phyloP scores from a whole-genome alignment of 2,329 filamentous ascomycete species.

The Neoarthrinium moseri region DNA sequence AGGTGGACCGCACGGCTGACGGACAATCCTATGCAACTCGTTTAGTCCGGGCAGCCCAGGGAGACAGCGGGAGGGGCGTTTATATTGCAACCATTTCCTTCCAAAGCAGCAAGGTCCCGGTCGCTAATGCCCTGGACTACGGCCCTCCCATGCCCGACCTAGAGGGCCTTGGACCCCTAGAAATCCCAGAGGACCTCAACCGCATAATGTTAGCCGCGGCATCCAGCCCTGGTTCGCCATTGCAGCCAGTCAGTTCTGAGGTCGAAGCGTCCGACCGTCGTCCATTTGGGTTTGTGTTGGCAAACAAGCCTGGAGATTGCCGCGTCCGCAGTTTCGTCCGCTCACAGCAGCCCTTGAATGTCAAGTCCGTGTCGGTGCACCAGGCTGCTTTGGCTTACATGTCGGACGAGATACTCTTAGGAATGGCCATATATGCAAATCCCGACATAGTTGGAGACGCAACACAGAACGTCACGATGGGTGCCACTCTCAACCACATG shows the following conservation, averaged over 20 bases:
- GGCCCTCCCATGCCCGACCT: neutral
- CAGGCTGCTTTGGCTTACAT: conserved; percentile 14
- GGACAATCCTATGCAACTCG: conserved; percentile 14
- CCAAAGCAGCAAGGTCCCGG: conserved; percentile 5
- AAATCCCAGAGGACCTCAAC: conserved; percentile 1
- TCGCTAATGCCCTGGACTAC: neutral
- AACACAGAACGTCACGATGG: conserved; percentile 11
- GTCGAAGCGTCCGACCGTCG: conserved; percentile 6
- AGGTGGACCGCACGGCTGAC: conserved; percentile 11
- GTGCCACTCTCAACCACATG: conserved; percentile 14
- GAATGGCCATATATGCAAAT: conserved; percentile 8
- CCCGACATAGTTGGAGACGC: conserved; percentile 2
- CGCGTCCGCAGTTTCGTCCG: neutral
- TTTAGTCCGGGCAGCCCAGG: conserved; percentile 9
- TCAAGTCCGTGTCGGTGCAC: neutral
- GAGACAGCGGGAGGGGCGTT: conserved; percentile 1
- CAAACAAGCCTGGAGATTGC: neutral
- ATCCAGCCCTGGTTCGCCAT: neutral
- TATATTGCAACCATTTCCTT: conserved; percentile 14
- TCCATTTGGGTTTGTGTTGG: neutral
- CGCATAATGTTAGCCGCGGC: neutral
- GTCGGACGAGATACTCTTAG: conserved; percentile 15
- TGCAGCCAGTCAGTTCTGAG: neutral
- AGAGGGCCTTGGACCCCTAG: neutral
- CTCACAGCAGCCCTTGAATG: neutral